Evolutionary conservation across 140 eudicot species (phyloP).

Genomic region (Erigeron philadelphicus): DNA sequence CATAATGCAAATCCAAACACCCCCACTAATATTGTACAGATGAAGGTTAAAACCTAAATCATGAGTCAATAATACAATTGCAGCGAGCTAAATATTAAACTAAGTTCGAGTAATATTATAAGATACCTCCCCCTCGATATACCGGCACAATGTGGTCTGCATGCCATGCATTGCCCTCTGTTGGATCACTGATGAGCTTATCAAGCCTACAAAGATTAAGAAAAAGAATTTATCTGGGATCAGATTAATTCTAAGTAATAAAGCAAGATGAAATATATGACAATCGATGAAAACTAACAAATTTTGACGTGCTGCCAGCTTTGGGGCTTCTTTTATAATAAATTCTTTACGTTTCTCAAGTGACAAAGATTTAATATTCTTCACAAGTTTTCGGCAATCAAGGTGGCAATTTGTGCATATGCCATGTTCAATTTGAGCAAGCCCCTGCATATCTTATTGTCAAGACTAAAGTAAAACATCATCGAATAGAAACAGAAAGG

Average conservation of each 20-base stretch:
- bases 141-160: constrained; percentile 94
- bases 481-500: background rate
- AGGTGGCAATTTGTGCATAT: constrained; percentile 71
- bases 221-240: constrained; percentile 6
- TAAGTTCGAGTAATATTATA: background rate
- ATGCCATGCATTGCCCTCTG: constrained; percentile 96
- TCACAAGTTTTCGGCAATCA: constrained; percentile 80
- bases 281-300: constrained; percentile 46
- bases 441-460: constrained; percentile 46
- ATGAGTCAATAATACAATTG: background rate
- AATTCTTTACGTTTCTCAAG: constrained; percentile 53
- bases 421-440: constrained; percentile 80
- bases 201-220: constrained; percentile 48
- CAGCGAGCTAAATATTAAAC: constrained; percentile 12
- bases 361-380: constrained; percentile 52
- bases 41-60: background rate
- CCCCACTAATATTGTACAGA: background rate
- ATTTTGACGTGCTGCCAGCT: constrained; percentile 49
- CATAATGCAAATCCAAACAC: background rate
- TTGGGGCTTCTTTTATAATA: constrained; percentile 58
- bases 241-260: constrained; percentile 5
- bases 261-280: background rate
- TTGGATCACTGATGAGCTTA: constrained; percentile 74
- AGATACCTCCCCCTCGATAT: constrained; percentile 80
- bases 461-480: constrained; percentile 17